Conservation (phyloP, 2,329 filamentous ascomycete species). For the Purpureocillium lavendulum region DNA sequence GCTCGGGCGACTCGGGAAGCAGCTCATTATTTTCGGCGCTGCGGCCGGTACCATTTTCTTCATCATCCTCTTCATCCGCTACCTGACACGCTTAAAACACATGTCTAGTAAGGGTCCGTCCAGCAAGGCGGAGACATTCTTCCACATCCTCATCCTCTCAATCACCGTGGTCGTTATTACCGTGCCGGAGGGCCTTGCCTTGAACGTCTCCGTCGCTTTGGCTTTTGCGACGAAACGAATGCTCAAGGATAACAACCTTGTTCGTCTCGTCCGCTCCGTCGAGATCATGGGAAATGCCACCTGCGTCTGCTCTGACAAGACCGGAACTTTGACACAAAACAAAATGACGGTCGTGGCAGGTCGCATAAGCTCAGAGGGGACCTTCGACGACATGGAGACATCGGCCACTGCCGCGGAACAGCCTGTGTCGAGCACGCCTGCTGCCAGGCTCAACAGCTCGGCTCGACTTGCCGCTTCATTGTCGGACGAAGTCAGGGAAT, state of each 20-base stretch:
- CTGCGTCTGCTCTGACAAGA: slow-evolving; percentile 58
- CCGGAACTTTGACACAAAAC: slow-evolving; percentile 56
- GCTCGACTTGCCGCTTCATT: slow-evolving; percentile 19
- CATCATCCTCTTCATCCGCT: slow-evolving; percentile 30
- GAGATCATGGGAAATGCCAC: slow-evolving; percentile 59
- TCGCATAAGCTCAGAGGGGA: slow-evolving; percentile 35
- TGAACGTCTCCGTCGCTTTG: slow-evolving; percentile 53
- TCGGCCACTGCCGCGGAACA: slow-evolving; percentile 10
- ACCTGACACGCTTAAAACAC: slow-evolving; percentile 21
- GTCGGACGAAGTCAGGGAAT: slow-evolving; percentile 21
- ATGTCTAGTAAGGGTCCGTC: slow-evolving; percentile 31
- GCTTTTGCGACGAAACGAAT: slow-evolving; percentile 56
- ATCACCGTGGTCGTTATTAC: slow-evolving; percentile 52
- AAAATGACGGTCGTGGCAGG: slow-evolving; percentile 54
- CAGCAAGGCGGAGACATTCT: slow-evolving; percentile 46
- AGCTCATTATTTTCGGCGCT: slow-evolving; percentile 46
- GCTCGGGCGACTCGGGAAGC: slow-evolving; percentile 67
- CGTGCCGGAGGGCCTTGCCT: slow-evolving; percentile 50
- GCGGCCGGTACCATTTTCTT: slow-evolving; percentile 34
- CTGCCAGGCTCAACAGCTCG: slow-evolving; percentile 17
- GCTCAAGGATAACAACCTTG: slow-evolving; percentile 55
- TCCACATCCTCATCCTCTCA: slow-evolving; percentile 49
- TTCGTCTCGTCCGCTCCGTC: slow-evolving; percentile 49
- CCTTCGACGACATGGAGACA: slow-evolving; percentile 26
- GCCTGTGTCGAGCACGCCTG: slow-evolving; percentile 12